Evolutionary conservation across 2,329 filamentous ascomycete genomes (phyloP).

Genomic region (Neofusicoccum sp.): DNA sequence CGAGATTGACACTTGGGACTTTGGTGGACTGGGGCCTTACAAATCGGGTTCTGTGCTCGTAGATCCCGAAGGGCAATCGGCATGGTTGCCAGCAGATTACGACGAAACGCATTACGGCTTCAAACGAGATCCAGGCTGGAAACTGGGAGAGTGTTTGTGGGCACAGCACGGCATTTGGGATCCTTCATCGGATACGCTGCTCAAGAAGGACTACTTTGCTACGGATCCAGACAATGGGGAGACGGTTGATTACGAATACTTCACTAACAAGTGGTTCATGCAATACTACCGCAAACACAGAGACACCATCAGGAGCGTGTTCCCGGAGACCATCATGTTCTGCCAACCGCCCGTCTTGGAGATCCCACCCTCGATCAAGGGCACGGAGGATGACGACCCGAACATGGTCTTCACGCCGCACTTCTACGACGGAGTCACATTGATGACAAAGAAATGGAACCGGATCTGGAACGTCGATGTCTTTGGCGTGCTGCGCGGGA

Average conservation of each 20-base stretch:
- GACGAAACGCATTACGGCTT: conserved; percentile 88
- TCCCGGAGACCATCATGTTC: conserved; percentile 80
- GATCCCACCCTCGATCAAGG: conserved; percentile 84
- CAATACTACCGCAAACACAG: conserved; percentile 75
- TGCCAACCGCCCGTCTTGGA: conserved; percentile 92
- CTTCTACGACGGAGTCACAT: conserved; percentile 93
- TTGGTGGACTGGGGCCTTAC: conserved; percentile 88
- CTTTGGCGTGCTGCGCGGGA: conserved; percentile 83
- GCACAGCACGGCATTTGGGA: conserved; percentile 98
- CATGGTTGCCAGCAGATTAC: conserved; percentile 80
- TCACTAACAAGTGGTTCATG: conserved; percentile 91
- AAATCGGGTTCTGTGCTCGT: conserved; percentile 80
- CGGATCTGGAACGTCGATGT: conserved; percentile 96
- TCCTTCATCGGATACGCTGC: conserved; percentile 68
- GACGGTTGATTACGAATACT: conserved; percentile 74
- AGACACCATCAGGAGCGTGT: conserved; percentile 70
- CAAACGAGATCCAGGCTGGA: conserved; percentile 85
- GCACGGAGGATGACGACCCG: conserved; percentile 81
- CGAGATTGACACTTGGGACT: conserved; percentile 89
- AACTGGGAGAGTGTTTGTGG: conserved; percentile 92
- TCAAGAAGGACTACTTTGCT: conserved; percentile 85
- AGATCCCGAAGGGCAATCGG: conserved; percentile 80
- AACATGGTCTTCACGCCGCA: conserved; percentile 92
- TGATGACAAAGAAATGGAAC: conserved; percentile 99
- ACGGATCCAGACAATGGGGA: conserved; percentile 73